A percentile compares a stretch with the other conserved stretches of the same genome.
Evolutionary conservation across 306 rosid species (phyloP).

Genomic region (Cicer yamashitae): DNA sequence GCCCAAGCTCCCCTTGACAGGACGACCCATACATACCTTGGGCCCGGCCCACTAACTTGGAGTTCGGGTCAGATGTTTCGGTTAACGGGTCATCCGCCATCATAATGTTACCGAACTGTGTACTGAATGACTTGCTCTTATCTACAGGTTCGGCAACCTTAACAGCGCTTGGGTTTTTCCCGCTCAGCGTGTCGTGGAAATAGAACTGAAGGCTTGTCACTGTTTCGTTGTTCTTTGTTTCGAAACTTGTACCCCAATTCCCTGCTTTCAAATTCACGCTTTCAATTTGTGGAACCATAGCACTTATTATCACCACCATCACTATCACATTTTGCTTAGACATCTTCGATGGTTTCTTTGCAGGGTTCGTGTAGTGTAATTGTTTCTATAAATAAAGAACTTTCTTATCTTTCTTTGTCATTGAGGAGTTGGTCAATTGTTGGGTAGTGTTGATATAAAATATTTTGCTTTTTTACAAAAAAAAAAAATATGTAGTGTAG

Average conservation of each 20-base stretch:
- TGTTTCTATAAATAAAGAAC: too few species aligned
- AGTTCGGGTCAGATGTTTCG: conserved; percentile 69
- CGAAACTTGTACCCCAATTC: conserved; percentile 46
- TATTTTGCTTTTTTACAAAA: too few species aligned
- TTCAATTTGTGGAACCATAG: conserved; percentile 10
- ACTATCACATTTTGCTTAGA: conserved; percentile 35
- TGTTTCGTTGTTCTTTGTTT: conserved; percentile 44
- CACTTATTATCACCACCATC: conserved; percentile 36
- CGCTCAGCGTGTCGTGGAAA: conserved; percentile 81
- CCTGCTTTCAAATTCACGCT: conserved; percentile 37
- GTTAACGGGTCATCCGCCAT: conserved; percentile 84
- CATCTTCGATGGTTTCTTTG: conserved; percentile 43
- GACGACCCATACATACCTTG: conserved; percentile 79
- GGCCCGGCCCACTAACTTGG: conserved; percentile 75
- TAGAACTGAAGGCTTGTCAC: conserved; percentile 73
- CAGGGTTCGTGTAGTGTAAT: neutral
- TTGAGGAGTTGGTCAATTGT: too few species aligned
- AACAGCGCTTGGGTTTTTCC: conserved; percentile 69
- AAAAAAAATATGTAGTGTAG: too few species aligned
- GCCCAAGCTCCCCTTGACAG: conserved; percentile 62
- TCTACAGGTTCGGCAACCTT: conserved; percentile 59
- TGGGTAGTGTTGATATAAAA: too few species aligned
- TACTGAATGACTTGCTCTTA: conserved; percentile 49
- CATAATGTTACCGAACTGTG: conserved; percentile 62
- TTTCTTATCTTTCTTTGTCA: too few species aligned